phyloP scores from a whole-genome alignment of 2,329 filamentous ascomycete species.

The Colletotrichum shisoi region DNA sequence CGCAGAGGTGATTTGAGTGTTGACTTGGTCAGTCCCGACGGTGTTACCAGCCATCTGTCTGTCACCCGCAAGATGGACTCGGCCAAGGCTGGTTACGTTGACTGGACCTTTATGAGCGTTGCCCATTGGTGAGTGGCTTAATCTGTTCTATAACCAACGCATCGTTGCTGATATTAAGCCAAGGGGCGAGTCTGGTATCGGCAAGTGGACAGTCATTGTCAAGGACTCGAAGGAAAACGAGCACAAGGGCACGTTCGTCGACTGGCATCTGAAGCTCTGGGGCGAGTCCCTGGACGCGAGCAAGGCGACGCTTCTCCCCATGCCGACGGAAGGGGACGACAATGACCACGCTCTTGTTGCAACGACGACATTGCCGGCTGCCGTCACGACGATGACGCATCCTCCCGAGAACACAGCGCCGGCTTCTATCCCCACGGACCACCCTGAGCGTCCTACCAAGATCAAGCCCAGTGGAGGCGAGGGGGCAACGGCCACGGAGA shows the following conservation, averaged over 20 bases:
- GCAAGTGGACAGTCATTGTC: conserved; percentile 89
- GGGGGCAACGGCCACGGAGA: conserved; percentile 46
- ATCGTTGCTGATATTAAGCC: conserved; percentile 12
- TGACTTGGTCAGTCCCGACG: conserved; percentile 84
- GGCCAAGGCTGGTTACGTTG: conserved; percentile 74
- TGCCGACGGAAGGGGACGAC: conserved; percentile 85
- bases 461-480: conserved; percentile 49
- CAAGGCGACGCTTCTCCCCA: conserved; percentile 76
- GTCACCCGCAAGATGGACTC: conserved; percentile 75
- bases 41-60: conserved; percentile 83
- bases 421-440: conserved; percentile 64
- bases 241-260: conserved; percentile 77
- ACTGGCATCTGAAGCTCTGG: conserved; percentile 96
- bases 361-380: conserved; percentile 65
- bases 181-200: conserved; percentile 86
- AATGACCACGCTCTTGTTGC: conserved; percentile 75
- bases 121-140: conserved; percentile 78
- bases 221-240: conserved; percentile 84
- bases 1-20: conserved; percentile 91
- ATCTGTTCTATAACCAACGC: neutral
- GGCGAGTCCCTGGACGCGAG: conserved; percentile 82
- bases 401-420: conserved; percentile 53
- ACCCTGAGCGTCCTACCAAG: conserved; percentile 70
- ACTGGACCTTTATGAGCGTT: conserved; percentile 99
- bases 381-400: conserved; percentile 69